Conservation (phyloP, 768 basidiomycete genomes). For the Agrocybe chaxingu region DNA sequence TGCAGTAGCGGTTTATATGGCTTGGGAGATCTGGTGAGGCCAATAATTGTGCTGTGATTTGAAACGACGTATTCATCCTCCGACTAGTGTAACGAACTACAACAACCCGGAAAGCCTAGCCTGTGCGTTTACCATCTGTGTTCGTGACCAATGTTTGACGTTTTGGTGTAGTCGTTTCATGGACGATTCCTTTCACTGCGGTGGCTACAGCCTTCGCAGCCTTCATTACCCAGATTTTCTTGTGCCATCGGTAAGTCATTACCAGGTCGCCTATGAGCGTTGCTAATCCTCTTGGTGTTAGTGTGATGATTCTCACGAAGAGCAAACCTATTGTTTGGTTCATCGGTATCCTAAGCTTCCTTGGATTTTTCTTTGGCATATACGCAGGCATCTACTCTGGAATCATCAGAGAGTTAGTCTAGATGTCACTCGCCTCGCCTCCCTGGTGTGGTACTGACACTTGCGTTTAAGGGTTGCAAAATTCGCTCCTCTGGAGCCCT, state of each 20-base stretch:
- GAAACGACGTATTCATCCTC: not conserved
- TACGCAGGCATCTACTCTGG: slow-evolving; percentile 41
- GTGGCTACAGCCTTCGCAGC: slow-evolving; percentile 43
- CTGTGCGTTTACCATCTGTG: slow-evolving; percentile 16
- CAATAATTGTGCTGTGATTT: not conserved
- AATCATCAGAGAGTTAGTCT: slow-evolving; percentile 36
- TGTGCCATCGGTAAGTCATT: slow-evolving; percentile 37
- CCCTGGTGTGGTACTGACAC: not conserved
- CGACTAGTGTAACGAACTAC: slow-evolving; percentile 35
- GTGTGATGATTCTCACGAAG: slow-evolving; percentile 34
- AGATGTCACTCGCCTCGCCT: not conserved
- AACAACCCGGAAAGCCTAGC: slow-evolving; percentile 32
- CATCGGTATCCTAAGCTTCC: slow-evolving; percentile 33
- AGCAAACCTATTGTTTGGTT: slow-evolving; percentile 28
- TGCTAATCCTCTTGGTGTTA: slow-evolving; percentile 6
- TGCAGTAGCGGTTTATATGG: slow-evolving; percentile 31
- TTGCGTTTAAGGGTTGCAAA: slow-evolving; percentile 32
- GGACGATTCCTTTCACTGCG: slow-evolving; percentile 51
- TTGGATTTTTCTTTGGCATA: slow-evolving; percentile 41
- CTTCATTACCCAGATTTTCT: slow-evolving; percentile 47
- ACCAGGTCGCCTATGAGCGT: not conserved
- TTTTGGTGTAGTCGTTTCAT: slow-evolving; percentile 30
- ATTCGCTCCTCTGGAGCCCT: slow-evolving; percentile 35
- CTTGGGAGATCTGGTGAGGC: slow-evolving; percentile 29
- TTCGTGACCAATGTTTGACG: not conserved